Evolutionary conservation across 768 basidiomycete genomes (phyloP).

Genomic region (Roridomyces roridus): DNA sequence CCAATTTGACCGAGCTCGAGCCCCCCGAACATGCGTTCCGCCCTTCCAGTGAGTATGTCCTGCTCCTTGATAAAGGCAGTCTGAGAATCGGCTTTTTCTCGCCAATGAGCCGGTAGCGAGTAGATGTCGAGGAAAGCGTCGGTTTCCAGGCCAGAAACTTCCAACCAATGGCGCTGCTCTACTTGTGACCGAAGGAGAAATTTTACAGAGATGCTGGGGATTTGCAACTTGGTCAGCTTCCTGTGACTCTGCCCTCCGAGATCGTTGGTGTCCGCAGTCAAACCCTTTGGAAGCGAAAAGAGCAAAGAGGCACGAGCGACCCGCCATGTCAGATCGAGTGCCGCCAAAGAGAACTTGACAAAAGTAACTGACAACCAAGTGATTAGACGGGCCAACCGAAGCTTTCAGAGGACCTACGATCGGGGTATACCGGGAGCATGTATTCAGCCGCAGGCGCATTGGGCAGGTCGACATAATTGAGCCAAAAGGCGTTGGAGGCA

Average conservation of each 20-base stretch:
- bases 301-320: slow-evolving; percentile 60
- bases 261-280: slow-evolving; percentile 77
- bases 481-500: slow-evolving; percentile 61
- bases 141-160: slow-evolving; percentile 58
- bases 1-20: slow-evolving; percentile 13
- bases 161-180: slow-evolving; percentile 64
- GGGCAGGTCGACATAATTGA: slow-evolving; percentile 75
- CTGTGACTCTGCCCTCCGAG: slow-evolving; percentile 71
- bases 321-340: slow-evolving; percentile 62
- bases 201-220: slow-evolving; percentile 58
- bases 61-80: slow-evolving; percentile 71
- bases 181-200: slow-evolving; percentile 52
- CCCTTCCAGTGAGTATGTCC: slow-evolving; percentile 72
- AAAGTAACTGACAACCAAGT: slow-evolving; percentile 71
- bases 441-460: slow-evolving; percentile 84
- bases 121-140: slow-evolving; percentile 76
- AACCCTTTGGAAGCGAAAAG: slow-evolving; percentile 60
- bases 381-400: slow-evolving; percentile 5
- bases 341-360: slow-evolving; percentile 66
- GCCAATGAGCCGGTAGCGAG: slow-evolving; percentile 64
- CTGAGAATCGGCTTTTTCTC: slow-evolving; percentile 57
- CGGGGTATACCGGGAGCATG: slow-evolving; percentile 68
- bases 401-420: slow-evolving; percentile 58
- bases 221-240: slow-evolving; percentile 63
- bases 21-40: slow-evolving; percentile 55